Evolutionary conservation across 208 protist genomes (phyloP).

Genomic region (Crithidia acanthocephali): DNA sequence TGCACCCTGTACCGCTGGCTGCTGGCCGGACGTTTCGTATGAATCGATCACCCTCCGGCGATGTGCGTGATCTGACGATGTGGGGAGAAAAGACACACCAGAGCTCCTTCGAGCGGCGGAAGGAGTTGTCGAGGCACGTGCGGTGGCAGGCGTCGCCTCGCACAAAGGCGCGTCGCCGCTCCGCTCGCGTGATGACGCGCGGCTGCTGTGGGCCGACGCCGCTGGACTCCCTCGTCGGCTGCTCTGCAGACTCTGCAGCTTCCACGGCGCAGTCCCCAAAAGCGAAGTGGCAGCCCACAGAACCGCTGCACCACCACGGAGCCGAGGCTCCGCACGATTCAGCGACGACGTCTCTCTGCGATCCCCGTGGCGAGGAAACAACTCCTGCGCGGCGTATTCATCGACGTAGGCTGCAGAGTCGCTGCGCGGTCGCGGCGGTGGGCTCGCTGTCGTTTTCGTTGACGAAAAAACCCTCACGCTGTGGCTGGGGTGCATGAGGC

Average conservation of each 20-base stretch:
- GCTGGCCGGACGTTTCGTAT: not conserved
- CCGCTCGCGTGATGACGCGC: conserved; percentile 25
- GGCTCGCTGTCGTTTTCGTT: not conserved
- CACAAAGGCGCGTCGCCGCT: not conserved
- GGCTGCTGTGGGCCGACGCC: conserved; percentile 16
- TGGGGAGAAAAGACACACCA: not conserved
- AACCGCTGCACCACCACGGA: conserved; percentile 11
- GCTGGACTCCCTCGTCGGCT: conserved; percentile 18
- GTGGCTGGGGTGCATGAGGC: not conserved
- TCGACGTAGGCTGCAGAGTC: not conserved
- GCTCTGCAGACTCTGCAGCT: conserved; percentile 17
- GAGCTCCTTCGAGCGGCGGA: not conserved
- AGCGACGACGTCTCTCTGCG: not conserved
- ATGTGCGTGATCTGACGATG: not conserved
- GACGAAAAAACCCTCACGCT: not conserved
- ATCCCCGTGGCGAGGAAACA: not conserved
- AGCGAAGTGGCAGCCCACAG: conserved; percentile 33
- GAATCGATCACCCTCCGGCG: not conserved
- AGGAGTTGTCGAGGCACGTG: not conserved
- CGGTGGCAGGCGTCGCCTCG: not conserved
- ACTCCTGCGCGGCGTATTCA: not conserved
- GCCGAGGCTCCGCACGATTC: not conserved
- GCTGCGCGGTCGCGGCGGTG: conserved; percentile 7
- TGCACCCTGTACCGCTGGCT: not conserved
- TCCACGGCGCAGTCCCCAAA: conserved; percentile 24